A percentile compares a stretch with the other conserved stretches of the same genome.
phyloP scores from a whole-genome alignment of 345 rosid species.

The Excoecaria cochinchinensis region DNA sequence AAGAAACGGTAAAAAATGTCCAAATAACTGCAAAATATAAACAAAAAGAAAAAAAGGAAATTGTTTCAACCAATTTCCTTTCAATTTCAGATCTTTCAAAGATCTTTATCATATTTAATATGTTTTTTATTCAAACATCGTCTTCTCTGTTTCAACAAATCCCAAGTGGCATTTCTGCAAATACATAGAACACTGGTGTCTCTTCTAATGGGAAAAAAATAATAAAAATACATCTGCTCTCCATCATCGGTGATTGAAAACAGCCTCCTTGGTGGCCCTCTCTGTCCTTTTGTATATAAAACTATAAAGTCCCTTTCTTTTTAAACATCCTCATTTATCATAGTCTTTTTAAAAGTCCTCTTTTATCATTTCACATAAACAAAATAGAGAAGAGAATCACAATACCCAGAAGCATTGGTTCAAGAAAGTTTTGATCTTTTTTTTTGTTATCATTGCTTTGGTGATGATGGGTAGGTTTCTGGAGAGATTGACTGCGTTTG shows the following conservation, averaged over 20 bases:
- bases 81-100: too few species aligned
- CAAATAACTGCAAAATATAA: too few species aligned
- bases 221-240: not conserved
- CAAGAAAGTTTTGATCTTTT: not conserved
- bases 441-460: not conserved
- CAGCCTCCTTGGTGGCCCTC: not conserved
- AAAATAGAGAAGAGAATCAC: not conserved
- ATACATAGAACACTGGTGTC: not conserved
- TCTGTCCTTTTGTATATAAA: constrained; percentile 6
- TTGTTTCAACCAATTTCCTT: too few species aligned
- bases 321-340: too few species aligned
- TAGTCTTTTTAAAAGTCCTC: not conserved
- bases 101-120: too few species aligned
- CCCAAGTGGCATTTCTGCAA: constrained; percentile 11
- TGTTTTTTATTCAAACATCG: too few species aligned
- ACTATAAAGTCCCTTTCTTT: not conserved
- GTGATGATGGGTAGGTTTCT: constrained; percentile 42
- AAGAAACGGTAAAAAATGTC: too few species aligned
- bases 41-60: too few species aligned
- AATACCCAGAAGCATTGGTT: not conserved
- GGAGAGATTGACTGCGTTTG: constrained; percentile 50
- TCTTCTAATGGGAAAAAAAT: not conserved
- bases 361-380: not conserved
- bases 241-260: constrained; percentile 1
- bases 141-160: not conserved